Conservation (phyloP, 441 rosid genomes). For the Erysimum cheiri region DNA sequence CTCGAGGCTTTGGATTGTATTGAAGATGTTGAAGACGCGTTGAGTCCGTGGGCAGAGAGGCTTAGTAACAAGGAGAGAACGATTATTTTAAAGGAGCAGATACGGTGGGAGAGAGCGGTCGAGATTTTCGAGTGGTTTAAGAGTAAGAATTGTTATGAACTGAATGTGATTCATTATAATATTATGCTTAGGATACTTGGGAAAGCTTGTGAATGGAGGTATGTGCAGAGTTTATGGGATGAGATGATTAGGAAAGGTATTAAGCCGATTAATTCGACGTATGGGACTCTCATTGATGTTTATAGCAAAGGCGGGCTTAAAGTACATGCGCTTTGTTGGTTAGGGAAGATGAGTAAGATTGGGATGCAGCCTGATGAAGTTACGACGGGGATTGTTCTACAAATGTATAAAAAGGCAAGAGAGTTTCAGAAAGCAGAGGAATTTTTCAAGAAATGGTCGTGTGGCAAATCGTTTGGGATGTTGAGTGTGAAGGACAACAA, state of each 20-base stretch:
- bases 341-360: slow-evolving; percentile 71
- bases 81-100: slow-evolving; percentile 84
- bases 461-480: slow-evolving; percentile 47
- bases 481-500: slow-evolving; percentile 32
- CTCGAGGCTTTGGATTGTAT: slow-evolving; percentile 61
- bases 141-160: slow-evolving; percentile 62
- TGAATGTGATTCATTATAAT: slow-evolving; percentile 89
- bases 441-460: slow-evolving; percentile 77
- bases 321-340: slow-evolving; percentile 68
- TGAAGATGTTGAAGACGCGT: slow-evolving; percentile 69
- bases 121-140: slow-evolving; percentile 93
- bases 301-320: slow-evolving; percentile 81
- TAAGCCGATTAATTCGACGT: slow-evolving; percentile 74
- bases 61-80: slow-evolving; percentile 77
- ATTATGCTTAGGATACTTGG: slow-evolving; percentile 82
- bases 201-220: slow-evolving; percentile 68
- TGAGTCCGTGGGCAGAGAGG: slow-evolving; percentile 77
- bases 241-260: slow-evolving; percentile 65
- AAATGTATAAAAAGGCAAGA: slow-evolving; percentile 81
- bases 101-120: slow-evolving; percentile 77
- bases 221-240: slow-evolving; percentile 62
- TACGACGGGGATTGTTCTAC: slow-evolving; percentile 77
- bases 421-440: slow-evolving; percentile 79
- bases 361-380: slow-evolving; percentile 86
- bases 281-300: slow-evolving; percentile 84